Percentiles rank a stretch among this genome's conserved stretches.
Conservation (phyloP, 2,329 filamentous ascomycete species). For the Calonectria pauciramosa region DNA sequence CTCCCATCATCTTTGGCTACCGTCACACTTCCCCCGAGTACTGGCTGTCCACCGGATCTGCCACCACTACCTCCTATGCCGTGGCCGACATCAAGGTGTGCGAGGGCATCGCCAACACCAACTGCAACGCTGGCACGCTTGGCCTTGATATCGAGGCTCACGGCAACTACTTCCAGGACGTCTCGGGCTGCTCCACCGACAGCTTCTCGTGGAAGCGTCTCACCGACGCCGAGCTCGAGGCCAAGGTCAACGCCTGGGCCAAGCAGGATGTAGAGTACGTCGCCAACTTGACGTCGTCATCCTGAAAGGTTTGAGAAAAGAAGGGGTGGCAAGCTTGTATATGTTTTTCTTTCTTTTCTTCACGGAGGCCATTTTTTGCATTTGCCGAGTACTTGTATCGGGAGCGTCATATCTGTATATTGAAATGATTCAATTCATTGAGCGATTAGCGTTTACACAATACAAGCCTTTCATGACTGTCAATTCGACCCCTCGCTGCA, state of each 20-base stretch:
- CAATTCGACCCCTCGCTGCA: too few relatives aligned
- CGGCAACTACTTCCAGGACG: slow-evolving; percentile 61
- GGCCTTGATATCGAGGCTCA: slow-evolving; percentile 63
- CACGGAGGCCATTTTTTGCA: neutral
- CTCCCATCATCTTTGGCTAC: slow-evolving; percentile 72
- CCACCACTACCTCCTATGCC: slow-evolving; percentile 52
- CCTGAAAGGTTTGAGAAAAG: slow-evolving; percentile 3
- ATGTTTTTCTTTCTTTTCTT: neutral
- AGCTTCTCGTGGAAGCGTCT: slow-evolving; percentile 46
- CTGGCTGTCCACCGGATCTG: slow-evolving; percentile 63
- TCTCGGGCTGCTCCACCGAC: slow-evolving; percentile 54
- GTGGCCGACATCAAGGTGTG: slow-evolving; percentile 61
- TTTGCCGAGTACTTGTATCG: neutral
- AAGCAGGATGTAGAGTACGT: slow-evolving; percentile 52
- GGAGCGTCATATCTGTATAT: neutral
- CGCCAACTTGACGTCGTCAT: slow-evolving; percentile 28
- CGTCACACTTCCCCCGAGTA: slow-evolving; percentile 79
- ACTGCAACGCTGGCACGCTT: slow-evolving; percentile 65
- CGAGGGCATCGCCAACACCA: slow-evolving; percentile 60
- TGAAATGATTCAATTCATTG: neutral
- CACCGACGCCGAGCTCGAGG: slow-evolving; percentile 54
- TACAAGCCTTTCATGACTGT: too few relatives aligned
- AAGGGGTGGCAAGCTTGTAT: neutral
- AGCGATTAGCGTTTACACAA: neutral
- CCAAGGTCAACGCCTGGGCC: slow-evolving; percentile 53